Evolutionary conservation across 1,139 yeast species (phyloP), one percentile per base, ranked within the genome.

Genomic region (Zygosaccharomyces pseudobailii): DNA sequence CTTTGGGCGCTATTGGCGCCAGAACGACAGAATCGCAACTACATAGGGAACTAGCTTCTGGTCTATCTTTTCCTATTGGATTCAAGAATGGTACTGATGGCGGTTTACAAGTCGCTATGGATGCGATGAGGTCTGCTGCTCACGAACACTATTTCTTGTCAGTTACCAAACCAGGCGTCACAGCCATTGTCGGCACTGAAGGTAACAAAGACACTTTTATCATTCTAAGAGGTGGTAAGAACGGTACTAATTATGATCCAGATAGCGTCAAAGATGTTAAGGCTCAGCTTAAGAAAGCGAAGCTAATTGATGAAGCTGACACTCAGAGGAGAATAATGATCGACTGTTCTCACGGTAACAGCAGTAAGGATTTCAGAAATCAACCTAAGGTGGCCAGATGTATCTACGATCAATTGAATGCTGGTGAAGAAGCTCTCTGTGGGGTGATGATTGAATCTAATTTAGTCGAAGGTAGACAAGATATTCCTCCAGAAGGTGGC

Each of bases 21-120:
- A 84, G 97, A 74, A 90, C 97, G 45, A 90, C 97, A 37, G 97
- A 90, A 71, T 88, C 96, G 31, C 97, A 90, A 72, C 80, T 90
- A 53, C 97, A 90, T 70, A 84, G 97, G 70, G 97, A 90, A 68
- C 78, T 90, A 59, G 95, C 97, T 8, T 88, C 96, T 3, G 97
- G 97, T 34, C 75, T 90, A 42, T 86, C 95, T 13, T 90, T 90
- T 88, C 97, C 97, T 43, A 87, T 90, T 46, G 97, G 97, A 40
- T 90, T 90, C 83, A 90, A 90, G 69, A 90, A 90, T 66, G 97
- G 97, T 64, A 90, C 97, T 35, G 97, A 90, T 66, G 97, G 97
- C 63, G 80, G 89, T 41, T 71, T 90, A 47, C 88, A 87, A 53
- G 97, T 90, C 49, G 95, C 97, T 35, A 76, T 92, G 51, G 98